Percentiles rank a stretch among this genome's conserved stretches.
Evolutionary conservation across 805 yeast species (phyloP).

Genomic region (Sugiyamaella mastotermitis): DNA sequence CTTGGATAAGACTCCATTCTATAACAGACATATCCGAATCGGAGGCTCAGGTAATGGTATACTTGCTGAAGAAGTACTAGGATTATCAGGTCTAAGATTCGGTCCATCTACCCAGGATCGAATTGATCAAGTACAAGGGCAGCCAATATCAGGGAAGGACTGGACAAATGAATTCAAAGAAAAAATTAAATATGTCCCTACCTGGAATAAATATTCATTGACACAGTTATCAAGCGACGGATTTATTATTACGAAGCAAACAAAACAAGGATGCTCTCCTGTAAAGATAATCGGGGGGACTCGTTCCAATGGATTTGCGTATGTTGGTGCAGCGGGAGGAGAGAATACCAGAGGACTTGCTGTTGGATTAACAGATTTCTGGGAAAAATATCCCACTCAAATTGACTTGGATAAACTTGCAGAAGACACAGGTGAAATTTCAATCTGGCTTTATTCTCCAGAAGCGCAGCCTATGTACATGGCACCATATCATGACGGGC

Average conservation of each 20-base stretch:
- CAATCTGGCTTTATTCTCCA: conserved; percentile 8
- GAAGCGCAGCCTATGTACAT: conserved; percentile 8
- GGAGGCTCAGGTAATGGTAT: too few species aligned
- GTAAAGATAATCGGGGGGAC: conserved; percentile 9
- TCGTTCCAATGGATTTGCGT: conserved; percentile 6
- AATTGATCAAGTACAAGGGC: too few species aligned
- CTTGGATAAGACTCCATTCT: too few species aligned
- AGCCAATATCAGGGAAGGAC: too few species aligned
- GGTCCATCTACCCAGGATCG: too few species aligned
- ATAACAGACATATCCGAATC: too few species aligned
- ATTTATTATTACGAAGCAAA: conserved; percentile 6
- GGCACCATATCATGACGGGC: too few species aligned
- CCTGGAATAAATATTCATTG: too few species aligned
- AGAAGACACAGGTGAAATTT: conserved; percentile 2
- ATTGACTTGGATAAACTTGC: conserved; percentile 3
- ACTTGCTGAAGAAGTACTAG: too few species aligned
- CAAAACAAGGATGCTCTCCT: conserved; percentile 6
- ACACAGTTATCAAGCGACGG: conserved; percentile 10
- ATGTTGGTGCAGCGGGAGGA: conserved; percentile 4
- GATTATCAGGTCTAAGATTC: too few species aligned
- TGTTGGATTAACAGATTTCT: conserved; percentile 7
- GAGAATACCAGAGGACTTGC: conserved; percentile 9
- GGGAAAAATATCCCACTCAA: conserved; percentile 11
- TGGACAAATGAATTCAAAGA: too few species aligned
- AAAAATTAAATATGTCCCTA: too few species aligned